Evolutionary conservation across 176 grass and related monocot species (phyloP).

Genomic region (Raddia guianensis): DNA sequence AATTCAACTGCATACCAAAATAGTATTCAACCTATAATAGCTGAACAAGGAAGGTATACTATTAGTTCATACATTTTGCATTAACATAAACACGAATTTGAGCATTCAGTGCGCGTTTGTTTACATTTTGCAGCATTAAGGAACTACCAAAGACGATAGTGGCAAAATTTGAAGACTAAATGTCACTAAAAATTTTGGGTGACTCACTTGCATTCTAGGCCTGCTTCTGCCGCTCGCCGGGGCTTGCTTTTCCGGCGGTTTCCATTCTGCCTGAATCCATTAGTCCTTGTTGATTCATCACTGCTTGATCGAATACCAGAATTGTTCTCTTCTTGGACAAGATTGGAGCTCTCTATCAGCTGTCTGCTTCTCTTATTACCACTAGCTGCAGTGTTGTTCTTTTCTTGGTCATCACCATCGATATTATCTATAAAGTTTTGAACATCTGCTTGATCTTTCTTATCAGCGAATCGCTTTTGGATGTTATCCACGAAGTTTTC

Average conservation of each 20-base stretch:
- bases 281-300: slow-evolving; percentile 53
- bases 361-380: slow-evolving; percentile 63
- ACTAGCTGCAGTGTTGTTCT: slow-evolving; percentile 32
- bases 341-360: slow-evolving; percentile 52
- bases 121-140: slow-evolving; percentile 39
- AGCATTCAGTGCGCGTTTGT: slow-evolving; percentile 22
- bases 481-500: slow-evolving; percentile 53
- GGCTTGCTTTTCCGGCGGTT: slow-evolving; percentile 76
- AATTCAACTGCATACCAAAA: slow-evolving; percentile 25
- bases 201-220: slow-evolving; percentile 68
- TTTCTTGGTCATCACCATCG: slow-evolving; percentile 47
- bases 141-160: slow-evolving; percentile 8
- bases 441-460: slow-evolving; percentile 47
- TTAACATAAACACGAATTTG: slow-evolving; percentile 32
- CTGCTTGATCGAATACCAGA: slow-evolving; percentile 47
- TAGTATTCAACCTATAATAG: slow-evolving; percentile 21
- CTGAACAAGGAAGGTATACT: slow-evolving; percentile 15
- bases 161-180: slow-evolving; percentile 12
- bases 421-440: slow-evolving; percentile 52
- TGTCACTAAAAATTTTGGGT: slow-evolving; percentile 27
- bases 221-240: slow-evolving; percentile 65
- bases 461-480: slow-evolving; percentile 58
- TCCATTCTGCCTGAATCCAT: slow-evolving; percentile 67
- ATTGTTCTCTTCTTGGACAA: slow-evolving; percentile 46
- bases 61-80: slow-evolving; percentile 37